These are phyloP conservation scores for Leucogyrophana mollusca DNA, from an alignment of 768 basidiomycete species.

Conservation along the genomic window DNA sequence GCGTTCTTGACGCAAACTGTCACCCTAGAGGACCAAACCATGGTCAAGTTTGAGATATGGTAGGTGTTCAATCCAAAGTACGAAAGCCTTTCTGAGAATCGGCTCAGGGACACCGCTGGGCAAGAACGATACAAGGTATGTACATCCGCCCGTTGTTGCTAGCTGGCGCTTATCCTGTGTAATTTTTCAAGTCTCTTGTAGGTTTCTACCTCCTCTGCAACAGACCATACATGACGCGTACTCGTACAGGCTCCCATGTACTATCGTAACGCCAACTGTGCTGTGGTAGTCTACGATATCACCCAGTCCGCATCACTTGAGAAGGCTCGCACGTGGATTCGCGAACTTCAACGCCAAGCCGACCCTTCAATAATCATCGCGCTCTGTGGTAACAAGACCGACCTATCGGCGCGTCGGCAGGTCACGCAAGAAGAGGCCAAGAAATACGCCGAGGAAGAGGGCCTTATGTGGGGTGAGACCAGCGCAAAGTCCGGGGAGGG, in stretches of 20 bases:
- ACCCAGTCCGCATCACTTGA: slow-evolving; percentile 89
- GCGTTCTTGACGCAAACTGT: slow-evolving; percentile 99
- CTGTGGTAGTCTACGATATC: slow-evolving; percentile 95
- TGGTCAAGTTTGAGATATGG: slow-evolving; percentile 99
- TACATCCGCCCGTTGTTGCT: slow-evolving; percentile 3
- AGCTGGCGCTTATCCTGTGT: slow-evolving; percentile 3
- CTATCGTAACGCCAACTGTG: slow-evolving; percentile 92
- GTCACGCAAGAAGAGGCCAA: slow-evolving; percentile 86
- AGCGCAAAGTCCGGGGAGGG: slow-evolving; percentile 89
- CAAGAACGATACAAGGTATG: slow-evolving; percentile 92
- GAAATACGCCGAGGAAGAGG: slow-evolving; percentile 91
- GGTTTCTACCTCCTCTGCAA: slow-evolving; percentile 17
- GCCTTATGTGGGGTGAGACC: slow-evolving; percentile 90
- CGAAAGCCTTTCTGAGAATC: slow-evolving; percentile 7
- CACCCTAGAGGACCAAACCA: slow-evolving; percentile 81
- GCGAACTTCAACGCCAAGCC: slow-evolving; percentile 95
- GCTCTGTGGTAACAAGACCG: slow-evolving; percentile 94
- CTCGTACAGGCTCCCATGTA: slow-evolving; percentile 83
- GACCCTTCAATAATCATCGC: slow-evolving; percentile 97
- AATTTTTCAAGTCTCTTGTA: slow-evolving; percentile 41
- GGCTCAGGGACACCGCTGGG: slow-evolving; percentile 86
- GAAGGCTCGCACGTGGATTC: slow-evolving; percentile 95
- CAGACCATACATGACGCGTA: slow-evolving; percentile 5
- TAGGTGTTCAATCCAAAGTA: slow-evolving; percentile 33
- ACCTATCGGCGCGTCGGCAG: slow-evolving; percentile 81